Evolutionary conservation across 371 early-diverging fungal genomes (phyloP), one percentile per base, ranked within the genome.

Genomic region (Lichtheimia hyalospora): DNA sequence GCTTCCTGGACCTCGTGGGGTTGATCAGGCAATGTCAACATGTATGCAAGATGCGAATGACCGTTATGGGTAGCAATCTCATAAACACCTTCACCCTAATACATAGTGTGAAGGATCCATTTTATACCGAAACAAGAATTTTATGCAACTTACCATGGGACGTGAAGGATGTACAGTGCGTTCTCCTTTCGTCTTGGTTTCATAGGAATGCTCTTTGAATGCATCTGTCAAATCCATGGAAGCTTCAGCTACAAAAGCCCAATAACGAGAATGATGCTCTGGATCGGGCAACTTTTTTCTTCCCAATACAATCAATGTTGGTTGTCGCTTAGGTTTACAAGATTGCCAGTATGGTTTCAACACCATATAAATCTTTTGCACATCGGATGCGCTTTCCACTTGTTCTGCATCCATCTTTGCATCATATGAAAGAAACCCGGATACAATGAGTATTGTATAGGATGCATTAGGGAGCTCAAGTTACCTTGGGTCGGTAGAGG

Each of bases 401-500:
- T 68, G 54, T 5, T 74, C 64, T 1, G 55, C 49, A 28, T 66
- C 74, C 6, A 77, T 23, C 69, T 55, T 5, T 4, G 42, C 67
- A 53, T 34, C 49, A 27, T 6, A 40, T 10, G 43, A 41, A 34
- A n/a, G 21, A 43, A 28, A 3, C n/a, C 39, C 3, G 20, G 8
- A 18, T 5, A 51, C 13, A n/a, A 7, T 28, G 51, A 42, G 25
- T 6, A 4, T 27, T n/a, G 12, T 27, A 51, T 40, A 14, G 3
- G 42, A 14, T 10, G 16, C 23, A 49, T 14, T 12, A n/a, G n/a
- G n/a, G n/a, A n/a, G 14, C 24, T 15, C n/a, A 27, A 21, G n/a
- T 55, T 64, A 66, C 70, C 68, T 81, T 79, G 49, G 72, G 79
- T 2, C 79, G 69, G 55, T 79, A 79, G 46, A 81, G 69, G 49